A percentile compares a stretch with the other conserved stretches of the same genome.
Conservation (phyloP, 192 early-diverging fungal species). For the Coemansia biformis region DNA sequence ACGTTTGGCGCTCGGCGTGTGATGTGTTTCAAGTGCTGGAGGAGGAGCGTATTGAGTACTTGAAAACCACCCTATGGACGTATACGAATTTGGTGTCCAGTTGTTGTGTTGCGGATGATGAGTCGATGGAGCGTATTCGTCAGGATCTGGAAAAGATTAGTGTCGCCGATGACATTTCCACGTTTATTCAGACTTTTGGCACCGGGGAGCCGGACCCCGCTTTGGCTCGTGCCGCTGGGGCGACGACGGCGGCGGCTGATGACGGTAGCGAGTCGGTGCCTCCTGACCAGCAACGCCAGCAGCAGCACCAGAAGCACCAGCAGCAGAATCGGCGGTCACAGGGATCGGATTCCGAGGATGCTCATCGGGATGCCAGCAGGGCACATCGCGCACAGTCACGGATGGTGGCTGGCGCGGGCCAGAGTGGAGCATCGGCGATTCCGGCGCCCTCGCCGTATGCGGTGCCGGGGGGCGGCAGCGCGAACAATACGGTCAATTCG, state of each 20-base stretch:
- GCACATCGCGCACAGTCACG: no score
- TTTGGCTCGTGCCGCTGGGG: conserved; percentile 4
- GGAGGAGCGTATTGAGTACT: conserved; percentile 66
- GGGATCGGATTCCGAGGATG: neutral
- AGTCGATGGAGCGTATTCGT: conserved; percentile 70
- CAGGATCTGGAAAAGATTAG: conserved; percentile 60
- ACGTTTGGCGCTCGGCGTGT: conserved; percentile 47
- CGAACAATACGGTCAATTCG: conserved; percentile 11
- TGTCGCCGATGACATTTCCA: conserved; percentile 58
- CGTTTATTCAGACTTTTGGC: conserved; percentile 58
- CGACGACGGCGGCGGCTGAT: no score
- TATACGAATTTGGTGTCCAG: conserved; percentile 72
- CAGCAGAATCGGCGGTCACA: no score
- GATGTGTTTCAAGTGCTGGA: conserved; percentile 55
- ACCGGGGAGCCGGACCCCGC: conserved; percentile 51
- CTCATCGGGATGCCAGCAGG: no score
- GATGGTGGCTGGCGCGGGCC: neutral
- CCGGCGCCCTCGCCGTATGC: neutral
- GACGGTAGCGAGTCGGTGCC: conserved; percentile 1
- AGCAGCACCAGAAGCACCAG: neutral
- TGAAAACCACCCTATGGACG: conserved; percentile 60
- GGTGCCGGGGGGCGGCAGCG: neutral
- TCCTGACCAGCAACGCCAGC: neutral
- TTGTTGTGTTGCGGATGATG: conserved; percentile 64
- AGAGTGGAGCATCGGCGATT: neutral